Conservation (phyloP, 2,329 filamentous ascomycete genomes). For the Sclerotinia borealis region DNA sequence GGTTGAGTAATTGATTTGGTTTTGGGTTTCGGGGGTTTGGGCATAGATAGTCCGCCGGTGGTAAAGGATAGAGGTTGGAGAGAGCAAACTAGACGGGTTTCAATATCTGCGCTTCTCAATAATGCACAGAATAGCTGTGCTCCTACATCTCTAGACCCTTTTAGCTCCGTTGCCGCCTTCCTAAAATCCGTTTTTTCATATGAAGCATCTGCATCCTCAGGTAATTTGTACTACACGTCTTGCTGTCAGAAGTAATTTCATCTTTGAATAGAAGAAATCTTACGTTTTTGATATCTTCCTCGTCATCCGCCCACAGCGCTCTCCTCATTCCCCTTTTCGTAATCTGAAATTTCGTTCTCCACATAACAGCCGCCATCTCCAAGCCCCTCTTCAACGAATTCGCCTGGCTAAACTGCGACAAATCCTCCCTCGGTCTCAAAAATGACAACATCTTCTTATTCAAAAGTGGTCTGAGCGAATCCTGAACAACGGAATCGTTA, state of each 20-base stretch:
- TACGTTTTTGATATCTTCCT: conserved; percentile 54
- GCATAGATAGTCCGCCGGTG: conserved; percentile 38
- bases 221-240: conserved; percentile 25
- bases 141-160: conserved; percentile 83
- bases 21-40: conserved; percentile 16
- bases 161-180: conserved; percentile 58
- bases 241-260: neutral
- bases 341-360: conserved; percentile 63
- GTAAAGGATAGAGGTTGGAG: conserved; percentile 62
- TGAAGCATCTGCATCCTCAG: conserved; percentile 50
- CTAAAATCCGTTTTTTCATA: conserved; percentile 66
- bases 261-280: conserved; percentile 17
- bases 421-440: conserved; percentile 59
- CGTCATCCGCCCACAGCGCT: conserved; percentile 68
- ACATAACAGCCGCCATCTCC: conserved; percentile 60
- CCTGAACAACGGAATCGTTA: conserved; percentile 67
- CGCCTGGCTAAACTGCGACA: conserved; percentile 69
- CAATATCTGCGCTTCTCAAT: conserved; percentile 74
- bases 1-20: conserved; percentile 22
- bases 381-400: conserved; percentile 75
- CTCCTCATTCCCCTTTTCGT: conserved; percentile 64
- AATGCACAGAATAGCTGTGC: conserved; percentile 88
- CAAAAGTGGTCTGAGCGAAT: conserved; percentile 57
- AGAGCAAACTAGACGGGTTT: conserved; percentile 81
- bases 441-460: conserved; percentile 58